Percentiles rank a stretch among this genome's conserved stretches.
Evolutionary conservation across 2,329 filamentous ascomycete genomes (phyloP).

Genomic region (Neocucurbitaria cava): DNA sequence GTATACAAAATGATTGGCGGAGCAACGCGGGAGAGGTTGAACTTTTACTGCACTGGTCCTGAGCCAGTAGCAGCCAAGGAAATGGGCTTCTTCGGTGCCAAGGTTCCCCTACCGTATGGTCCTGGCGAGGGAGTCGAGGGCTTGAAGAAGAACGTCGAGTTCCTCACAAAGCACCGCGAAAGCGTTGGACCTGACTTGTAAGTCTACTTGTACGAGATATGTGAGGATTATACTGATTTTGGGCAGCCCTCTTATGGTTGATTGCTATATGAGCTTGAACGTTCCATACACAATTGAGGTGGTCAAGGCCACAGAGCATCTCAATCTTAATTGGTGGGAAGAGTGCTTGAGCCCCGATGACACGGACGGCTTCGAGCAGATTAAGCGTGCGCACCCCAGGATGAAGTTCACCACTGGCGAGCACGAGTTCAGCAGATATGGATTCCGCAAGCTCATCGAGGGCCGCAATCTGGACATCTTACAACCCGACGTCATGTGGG

Average conservation of each 20-base stretch:
- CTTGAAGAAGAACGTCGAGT: slow-evolving; percentile 87
- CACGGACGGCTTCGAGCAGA: slow-evolving; percentile 85
- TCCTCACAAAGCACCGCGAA: slow-evolving; percentile 82
- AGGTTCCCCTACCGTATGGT: slow-evolving; percentile 88
- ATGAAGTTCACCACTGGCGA: slow-evolving; percentile 96
- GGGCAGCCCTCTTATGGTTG: slow-evolving; percentile 77
- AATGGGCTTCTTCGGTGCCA: slow-evolving; percentile 90
- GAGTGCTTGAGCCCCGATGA: slow-evolving; percentile 92
- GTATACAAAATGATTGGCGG: slow-evolving; percentile 95
- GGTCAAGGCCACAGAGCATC: slow-evolving; percentile 79
- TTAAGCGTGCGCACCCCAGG: slow-evolving; percentile 89
- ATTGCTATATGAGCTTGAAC: slow-evolving; percentile 97
- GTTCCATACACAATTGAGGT: slow-evolving; percentile 93
- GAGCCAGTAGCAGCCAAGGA: slow-evolving; percentile 79
- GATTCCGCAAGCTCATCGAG: slow-evolving; percentile 93
- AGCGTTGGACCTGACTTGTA: slow-evolving; percentile 82
- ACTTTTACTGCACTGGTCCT: slow-evolving; percentile 96
- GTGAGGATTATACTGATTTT: neutral
- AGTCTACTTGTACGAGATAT: neutral
- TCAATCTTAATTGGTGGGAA: slow-evolving; percentile 97
- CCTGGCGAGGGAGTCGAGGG: slow-evolving; percentile 85
- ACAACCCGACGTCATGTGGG: slow-evolving; percentile 97
- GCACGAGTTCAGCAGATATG: slow-evolving; percentile 93
- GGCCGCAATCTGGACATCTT: slow-evolving; percentile 91
- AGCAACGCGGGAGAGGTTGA: slow-evolving; percentile 79